phyloP scores from a whole-genome alignment of 768 basidiomycete genomes.

The Jaapia argillacea region DNA sequence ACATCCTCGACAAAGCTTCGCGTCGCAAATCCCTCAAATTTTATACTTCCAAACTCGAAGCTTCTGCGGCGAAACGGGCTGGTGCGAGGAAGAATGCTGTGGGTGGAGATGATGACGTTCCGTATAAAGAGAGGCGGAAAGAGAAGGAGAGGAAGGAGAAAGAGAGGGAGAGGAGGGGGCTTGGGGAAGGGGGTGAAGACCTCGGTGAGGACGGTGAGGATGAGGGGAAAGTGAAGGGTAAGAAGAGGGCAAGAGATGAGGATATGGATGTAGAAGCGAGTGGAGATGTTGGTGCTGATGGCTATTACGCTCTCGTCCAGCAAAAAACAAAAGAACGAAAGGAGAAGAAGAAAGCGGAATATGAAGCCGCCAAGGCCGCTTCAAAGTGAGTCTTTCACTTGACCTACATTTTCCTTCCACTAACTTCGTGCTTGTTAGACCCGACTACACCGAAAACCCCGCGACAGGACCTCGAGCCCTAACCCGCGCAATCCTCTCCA shows the following conservation, averaged over 20 bases:
- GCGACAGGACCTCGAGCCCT: slow-evolving; percentile 74
- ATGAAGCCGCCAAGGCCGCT: slow-evolving; percentile 54
- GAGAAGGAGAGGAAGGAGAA: slow-evolving; percentile 48
- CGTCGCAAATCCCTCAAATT: slow-evolving; percentile 81
- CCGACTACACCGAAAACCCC: slow-evolving; percentile 25
- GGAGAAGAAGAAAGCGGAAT: slow-evolving; percentile 70
- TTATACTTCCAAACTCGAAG: slow-evolving; percentile 88
- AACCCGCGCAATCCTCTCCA: slow-evolving; percentile 85
- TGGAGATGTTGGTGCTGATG: slow-evolving; percentile 42
- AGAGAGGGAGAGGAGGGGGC: slow-evolving; percentile 37
- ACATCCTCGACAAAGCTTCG: slow-evolving; percentile 76
- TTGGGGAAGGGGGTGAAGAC: slow-evolving; percentile 53
- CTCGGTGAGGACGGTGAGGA: slow-evolving; percentile 52
- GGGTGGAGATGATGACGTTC: slow-evolving; percentile 93
- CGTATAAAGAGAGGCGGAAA: slow-evolving; percentile 69
- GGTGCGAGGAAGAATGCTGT: slow-evolving; percentile 59
- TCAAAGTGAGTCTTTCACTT: slow-evolving; percentile 36
- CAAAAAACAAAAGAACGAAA: slow-evolving; percentile 60
- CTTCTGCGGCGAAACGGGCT: slow-evolving; percentile 63
- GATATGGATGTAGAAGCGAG: slow-evolving; percentile 24
- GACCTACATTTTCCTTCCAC: not conserved
- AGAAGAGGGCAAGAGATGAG: slow-evolving; percentile 23
- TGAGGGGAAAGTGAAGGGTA: slow-evolving; percentile 19
- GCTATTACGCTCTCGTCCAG: slow-evolving; percentile 90
- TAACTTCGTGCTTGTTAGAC: slow-evolving; percentile 14